Evolutionary conservation across 306 rosid species (phyloP), one percentile per base, ranked within the genome.

Genomic region (Vicia faba): DNA sequence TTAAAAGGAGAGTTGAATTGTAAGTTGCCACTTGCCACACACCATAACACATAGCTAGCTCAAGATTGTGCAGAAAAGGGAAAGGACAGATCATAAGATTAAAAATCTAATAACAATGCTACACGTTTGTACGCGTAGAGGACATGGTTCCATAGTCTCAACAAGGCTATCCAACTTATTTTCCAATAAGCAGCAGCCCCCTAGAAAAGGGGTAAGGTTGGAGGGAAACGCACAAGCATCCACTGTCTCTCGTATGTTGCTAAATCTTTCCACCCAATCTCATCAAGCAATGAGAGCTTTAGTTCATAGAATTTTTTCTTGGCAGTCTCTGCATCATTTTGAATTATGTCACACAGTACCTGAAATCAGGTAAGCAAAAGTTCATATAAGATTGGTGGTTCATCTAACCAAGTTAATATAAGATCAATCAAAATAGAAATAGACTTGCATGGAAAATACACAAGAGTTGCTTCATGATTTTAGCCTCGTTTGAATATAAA

Each of bases 151-250:
- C 62, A 7, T 41, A 53, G 35, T 35, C n/a, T 8, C 28, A 12
- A 7, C 68, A 54, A 36, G 43, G 60, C 70, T 25, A 8, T 44
- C 61, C 58, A 75, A 54, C 40, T 45, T 28, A 23, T 4, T 12
- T 25, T 16, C 35, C 15, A 11, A 8, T 57, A 16, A 43, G 60
- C 49, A 51, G 68, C 19, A 45, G 8, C 3, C 26, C 57, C 59
- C 68, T 80, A 93, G 56, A 93, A 93, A 50, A 80, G 88, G 59
- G 98, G 96, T 69, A 89, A 71, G 82, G 74, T 75, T 44, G 87
- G 68, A 23, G 98, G 98, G 72, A 93, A 93, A 61, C 96, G 96
- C 48, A 89, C 95, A 33, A 84, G 81, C 93, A 89, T 84, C 98
- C 98, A 93, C 62, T 88, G 85, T 61, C 78, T 82, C 81, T 89